Evolutionary conservation across 2,329 filamentous ascomycete species (phyloP).

Genomic region (Fusarium luffae): DNA sequence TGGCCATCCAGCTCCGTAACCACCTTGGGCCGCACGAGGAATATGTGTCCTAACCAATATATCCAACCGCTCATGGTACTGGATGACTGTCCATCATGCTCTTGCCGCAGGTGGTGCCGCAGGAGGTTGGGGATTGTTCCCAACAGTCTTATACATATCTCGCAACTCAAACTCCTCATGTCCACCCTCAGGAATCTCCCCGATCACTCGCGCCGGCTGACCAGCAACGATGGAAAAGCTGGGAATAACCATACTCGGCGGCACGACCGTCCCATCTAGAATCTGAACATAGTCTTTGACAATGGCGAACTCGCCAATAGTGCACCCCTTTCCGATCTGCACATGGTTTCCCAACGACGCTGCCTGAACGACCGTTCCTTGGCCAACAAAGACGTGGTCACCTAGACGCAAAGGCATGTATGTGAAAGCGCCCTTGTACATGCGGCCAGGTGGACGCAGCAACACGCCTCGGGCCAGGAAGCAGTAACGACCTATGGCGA

Average conservation of each 20-base stretch:
- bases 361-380: conserved; percentile 80
- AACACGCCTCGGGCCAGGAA: conserved; percentile 84
- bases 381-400: conserved; percentile 92
- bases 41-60: neutral
- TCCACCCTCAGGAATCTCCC: conserved; percentile 80
- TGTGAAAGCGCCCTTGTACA: conserved; percentile 81
- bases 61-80: neutral
- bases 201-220: conserved; percentile 80
- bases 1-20: too few species aligned
- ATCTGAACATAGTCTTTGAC: conserved; percentile 94
- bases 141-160: conserved; percentile 72
- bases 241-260: conserved; percentile 89
- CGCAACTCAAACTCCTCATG: conserved; percentile 72
- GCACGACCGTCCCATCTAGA: conserved; percentile 84
- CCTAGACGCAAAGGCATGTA: conserved; percentile 93
- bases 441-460: conserved; percentile 82
- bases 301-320: conserved; percentile 87
- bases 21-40: neutral
- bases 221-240: conserved; percentile 93
- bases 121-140: conserved; percentile 62
- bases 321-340: conserved; percentile 80
- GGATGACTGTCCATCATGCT: neutral
- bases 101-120: conserved; percentile 44
- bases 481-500: conserved; percentile 91
- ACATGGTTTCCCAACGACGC: conserved; percentile 87